These are phyloP conservation scores for Backusella psychrophila DNA, from an alignment of 192 early-diverging fungal species.

Conservation along the genomic window DNA sequence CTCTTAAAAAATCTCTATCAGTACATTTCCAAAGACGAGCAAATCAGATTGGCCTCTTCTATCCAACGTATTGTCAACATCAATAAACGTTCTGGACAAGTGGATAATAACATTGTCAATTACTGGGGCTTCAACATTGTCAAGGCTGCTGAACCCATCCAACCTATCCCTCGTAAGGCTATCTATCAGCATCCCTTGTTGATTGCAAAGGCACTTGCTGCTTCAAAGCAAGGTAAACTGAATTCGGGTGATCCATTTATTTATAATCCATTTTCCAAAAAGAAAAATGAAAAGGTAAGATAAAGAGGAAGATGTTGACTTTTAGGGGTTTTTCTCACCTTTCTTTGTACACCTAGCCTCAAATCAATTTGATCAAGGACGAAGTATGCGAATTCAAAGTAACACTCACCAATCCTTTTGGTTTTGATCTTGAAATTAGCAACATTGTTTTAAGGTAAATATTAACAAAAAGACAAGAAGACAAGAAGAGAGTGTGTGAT, in stretches of 20 bases:
- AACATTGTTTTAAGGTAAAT: slow-evolving; percentile 58
- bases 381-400: slow-evolving; percentile 73
- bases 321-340: background rate
- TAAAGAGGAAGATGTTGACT: background rate
- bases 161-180: slow-evolving; percentile 52
- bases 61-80: slow-evolving; percentile 53
- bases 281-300: slow-evolving; percentile 34
- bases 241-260: slow-evolving; percentile 62
- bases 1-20: slow-evolving; percentile 63
- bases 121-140: slow-evolving; percentile 62
- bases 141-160: slow-evolving; percentile 45
- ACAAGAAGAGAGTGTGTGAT: background rate
- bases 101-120: slow-evolving; percentile 36
- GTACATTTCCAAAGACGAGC: slow-evolving; percentile 63
- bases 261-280: slow-evolving; percentile 75
- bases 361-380: slow-evolving; percentile 58
- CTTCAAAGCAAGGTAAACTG: background rate
- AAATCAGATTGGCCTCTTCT: slow-evolving; percentile 54
- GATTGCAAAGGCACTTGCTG: slow-evolving; percentile 32
- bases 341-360: slow-evolving; percentile 3
- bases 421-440: slow-evolving; percentile 75
- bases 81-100: slow-evolving; percentile 48
- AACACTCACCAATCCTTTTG: slow-evolving; percentile 72
- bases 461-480: too few species aligned
- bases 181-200: slow-evolving; percentile 55